Base-by-base conservation (phyloP, 352 stramenopile species). In the Globisporangium nunn region DNA sequence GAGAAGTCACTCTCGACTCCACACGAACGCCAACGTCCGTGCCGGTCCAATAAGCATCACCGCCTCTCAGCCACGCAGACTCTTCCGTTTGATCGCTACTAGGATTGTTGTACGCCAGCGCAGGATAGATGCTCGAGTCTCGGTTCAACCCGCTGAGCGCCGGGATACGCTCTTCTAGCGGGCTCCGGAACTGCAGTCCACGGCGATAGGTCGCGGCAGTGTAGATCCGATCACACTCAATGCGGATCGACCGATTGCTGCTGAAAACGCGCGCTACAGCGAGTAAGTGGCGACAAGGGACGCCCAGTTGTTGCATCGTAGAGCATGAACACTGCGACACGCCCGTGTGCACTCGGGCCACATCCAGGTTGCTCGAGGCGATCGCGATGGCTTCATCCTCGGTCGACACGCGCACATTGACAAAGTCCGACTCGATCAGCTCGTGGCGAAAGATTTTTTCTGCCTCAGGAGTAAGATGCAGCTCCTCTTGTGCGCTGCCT, bases 241-340 rank as follows among this genome's bases (percentile, higher is more conserved):
- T 67, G 54, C 88, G 68, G 33, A 91, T 64, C 48, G 67, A 66
- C 14, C 64, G 65, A 29, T 89, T 75, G 40, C 76, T 77, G 5
- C 64, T 75, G 43, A 89, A 89, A 45, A 88, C 64, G 46, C 82
- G 65, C 18, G 71, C 75, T 7, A 80, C 74, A 3, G 82, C 80
- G 52, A 93, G 82, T 40, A 88, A 82, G 56, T 93, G 82, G 23
- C 80, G 79, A 18, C 82, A 93, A n/a, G 80, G 82, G 50, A 90
- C 74, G 2, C 79, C 80, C 40, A 91, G 45, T 56, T 93, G 82
- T 61, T 80, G 82, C 70, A 87, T 87, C 43, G 76, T 57, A 1
- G 76, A 66, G 48, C 82, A 93, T 17, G 82, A 85, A 59, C 82
- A 93, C 3, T 74, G 83, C 31, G 73, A 64, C 50, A 87, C 50